Evolutionary conservation across 352 stramenopile species (phyloP).

Genomic region (Elongisporangium anandrum): DNA sequence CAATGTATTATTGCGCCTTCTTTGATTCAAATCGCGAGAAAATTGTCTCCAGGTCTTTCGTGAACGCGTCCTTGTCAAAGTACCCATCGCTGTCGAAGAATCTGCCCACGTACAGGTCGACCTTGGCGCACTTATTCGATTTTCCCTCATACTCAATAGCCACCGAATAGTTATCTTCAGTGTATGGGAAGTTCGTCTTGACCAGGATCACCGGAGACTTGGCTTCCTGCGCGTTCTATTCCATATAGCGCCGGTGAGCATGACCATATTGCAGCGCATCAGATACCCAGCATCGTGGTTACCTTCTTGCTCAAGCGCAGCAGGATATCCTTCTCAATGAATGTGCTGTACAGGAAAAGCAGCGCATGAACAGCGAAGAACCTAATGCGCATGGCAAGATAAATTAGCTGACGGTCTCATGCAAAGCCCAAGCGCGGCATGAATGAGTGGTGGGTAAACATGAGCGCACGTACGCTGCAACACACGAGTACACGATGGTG

Average conservation of each 20-base stretch:
- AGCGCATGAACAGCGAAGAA: conserved; percentile 83
- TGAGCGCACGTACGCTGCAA: conserved; percentile 41
- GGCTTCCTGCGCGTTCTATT: conserved; percentile 21
- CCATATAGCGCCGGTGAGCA: conserved; percentile 2
- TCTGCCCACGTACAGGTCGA: conserved; percentile 76
- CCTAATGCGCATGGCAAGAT: conserved; percentile 15
- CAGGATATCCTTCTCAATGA: conserved; percentile 80
- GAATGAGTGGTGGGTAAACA: background rate
- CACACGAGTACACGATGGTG: conserved; percentile 65
- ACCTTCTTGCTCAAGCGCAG: conserved; percentile 69
- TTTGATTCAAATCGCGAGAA: conserved; percentile 63
- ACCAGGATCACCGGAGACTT: conserved; percentile 43
- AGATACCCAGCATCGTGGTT: background rate
- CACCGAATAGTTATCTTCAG: conserved; percentile 69
- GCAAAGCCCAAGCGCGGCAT: background rate
- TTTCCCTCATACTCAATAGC: conserved; percentile 43
- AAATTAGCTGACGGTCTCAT: background rate
- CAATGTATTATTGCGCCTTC: conserved; percentile 66
- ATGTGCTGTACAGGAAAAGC: conserved; percentile 58
- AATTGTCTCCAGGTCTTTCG: conserved; percentile 58
- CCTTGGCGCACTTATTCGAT: conserved; percentile 36
- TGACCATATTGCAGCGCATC: background rate
- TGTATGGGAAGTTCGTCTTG: conserved; percentile 64
- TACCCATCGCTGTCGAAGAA: conserved; percentile 87
- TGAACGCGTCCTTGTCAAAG: conserved; percentile 76